Conservation (phyloP, 2,329 filamentous ascomycete species). For the Fusarium odoratissimum region DNA sequence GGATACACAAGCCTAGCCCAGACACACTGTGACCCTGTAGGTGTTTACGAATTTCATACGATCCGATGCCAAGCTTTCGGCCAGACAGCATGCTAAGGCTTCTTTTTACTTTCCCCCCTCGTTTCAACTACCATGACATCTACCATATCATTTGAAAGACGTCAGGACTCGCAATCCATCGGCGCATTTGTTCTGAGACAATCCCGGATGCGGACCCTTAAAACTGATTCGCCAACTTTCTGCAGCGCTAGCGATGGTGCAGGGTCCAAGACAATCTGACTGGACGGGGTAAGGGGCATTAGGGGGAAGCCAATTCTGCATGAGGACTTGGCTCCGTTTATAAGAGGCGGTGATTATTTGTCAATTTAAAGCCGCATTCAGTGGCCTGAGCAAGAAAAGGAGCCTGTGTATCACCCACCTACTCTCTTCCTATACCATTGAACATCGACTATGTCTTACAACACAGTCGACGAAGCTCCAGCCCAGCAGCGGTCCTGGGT, state of each 20-base stretch:
- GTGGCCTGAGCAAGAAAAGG: not conserved
- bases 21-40: slow-evolving; percentile 3
- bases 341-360: slow-evolving; percentile 1
- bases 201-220: slow-evolving; percentile 21
- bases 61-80: not conserved
- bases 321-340: slow-evolving; percentile 11
- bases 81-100: not conserved
- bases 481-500: not conserved
- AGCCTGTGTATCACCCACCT: not conserved
- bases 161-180: slow-evolving; percentile 13
- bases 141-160: not conserved
- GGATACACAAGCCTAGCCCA: slow-evolving; percentile 9
- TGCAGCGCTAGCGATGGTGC: slow-evolving; percentile 30
- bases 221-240: slow-evolving; percentile 31
- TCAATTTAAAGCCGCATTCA: not conserved
- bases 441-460: not conserved
- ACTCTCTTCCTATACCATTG: not conserved
- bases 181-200: slow-evolving; percentile 28
- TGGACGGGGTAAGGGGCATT: slow-evolving; percentile 23
- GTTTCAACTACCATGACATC: not conserved
- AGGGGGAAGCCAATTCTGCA: slow-evolving; percentile 26
- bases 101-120: slow-evolving; percentile 7
- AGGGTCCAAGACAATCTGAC: slow-evolving; percentile 42
- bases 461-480: not conserved
- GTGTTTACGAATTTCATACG: not conserved